phyloP scores from a whole-genome alignment of 345 rosid genomes.

The Triadica sebifera region DNA sequence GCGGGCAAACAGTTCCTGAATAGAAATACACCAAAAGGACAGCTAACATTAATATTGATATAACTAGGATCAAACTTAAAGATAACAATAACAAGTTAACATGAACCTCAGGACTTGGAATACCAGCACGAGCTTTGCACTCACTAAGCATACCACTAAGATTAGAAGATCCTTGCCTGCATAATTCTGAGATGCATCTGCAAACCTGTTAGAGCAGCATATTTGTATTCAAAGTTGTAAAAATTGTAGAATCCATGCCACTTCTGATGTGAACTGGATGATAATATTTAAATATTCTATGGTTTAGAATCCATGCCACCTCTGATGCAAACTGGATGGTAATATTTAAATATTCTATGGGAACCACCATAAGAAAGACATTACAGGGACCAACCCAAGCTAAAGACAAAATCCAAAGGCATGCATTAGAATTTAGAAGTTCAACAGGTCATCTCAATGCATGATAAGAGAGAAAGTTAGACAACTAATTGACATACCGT shows the following conservation, averaged over 20 bases:
- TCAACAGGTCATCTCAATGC: background rate
- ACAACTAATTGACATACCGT: constrained; percentile 46
- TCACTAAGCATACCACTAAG: constrained; percentile 63
- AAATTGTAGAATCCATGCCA: constrained; percentile 1
- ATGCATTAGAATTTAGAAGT: constrained; percentile 1
- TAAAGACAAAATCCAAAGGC: background rate
- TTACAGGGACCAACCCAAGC: background rate
- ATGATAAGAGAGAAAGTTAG: background rate
- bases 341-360: constrained; percentile 9
- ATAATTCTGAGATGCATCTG: constrained; percentile 92
- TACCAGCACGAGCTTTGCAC: constrained; percentile 75
- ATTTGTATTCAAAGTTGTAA: constrained; percentile 15
- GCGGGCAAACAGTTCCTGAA: constrained; percentile 91
- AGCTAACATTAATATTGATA: constrained; percentile 18
- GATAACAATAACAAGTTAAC: constrained; percentile 14
- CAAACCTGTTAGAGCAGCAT: constrained; percentile 64
- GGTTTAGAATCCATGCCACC: constrained; percentile 4
- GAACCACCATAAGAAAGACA: constrained; percentile 7
- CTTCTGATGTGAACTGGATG: constrained; percentile 2
- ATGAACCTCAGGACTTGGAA: constrained; percentile 84
- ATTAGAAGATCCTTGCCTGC: constrained; percentile 57
- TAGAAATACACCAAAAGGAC: constrained; percentile 21
- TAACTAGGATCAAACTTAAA: constrained; percentile 5
- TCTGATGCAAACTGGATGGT: constrained; percentile 6
- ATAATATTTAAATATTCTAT: too few relatives aligned